Evolutionary conservation across 108 stramenopile species (phyloP), one percentile per base, ranked within the genome.

Genomic region (Ochromonas danica): DNA sequence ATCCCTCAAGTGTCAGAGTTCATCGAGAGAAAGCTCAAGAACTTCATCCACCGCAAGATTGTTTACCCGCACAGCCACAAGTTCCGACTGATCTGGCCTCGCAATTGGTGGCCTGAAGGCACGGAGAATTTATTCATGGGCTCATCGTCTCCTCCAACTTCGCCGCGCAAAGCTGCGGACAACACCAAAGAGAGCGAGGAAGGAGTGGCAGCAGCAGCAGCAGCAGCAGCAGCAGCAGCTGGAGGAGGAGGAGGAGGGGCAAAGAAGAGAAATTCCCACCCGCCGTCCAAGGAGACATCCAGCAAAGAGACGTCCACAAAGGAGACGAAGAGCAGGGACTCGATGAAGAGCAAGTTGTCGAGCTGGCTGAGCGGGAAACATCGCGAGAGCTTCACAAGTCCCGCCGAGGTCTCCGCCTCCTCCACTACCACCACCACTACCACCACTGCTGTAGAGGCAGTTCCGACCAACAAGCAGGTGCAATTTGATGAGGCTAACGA

Each of bases 21-120:
- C 72, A 60, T 75, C 28, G 72, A 35, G 43, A 27, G 31, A 10
- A 75, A 75, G 31, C 14, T 75, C 36, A 75, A 75, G 72, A 10
- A 27, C 25, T 27, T 57, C 31, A 75, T 75, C 43, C 72, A 60
- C 72, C 14, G 27, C 43, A 75, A 42, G 72, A 39, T 75, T 33
- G 72, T 75, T 10, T 25, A 75, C 40, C 72, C 72, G 14, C 14
- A 75, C 31, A 14, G 17, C 43, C 51, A 57, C 31, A 75, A 75
- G 40, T 75, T 75, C 72, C 36, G 72, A 38, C 51, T 75, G 10
- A 75, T 75, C 31, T 75, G 72, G 72, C 72, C 72, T 38, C 72
- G 40, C 72, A 75, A 75, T 33, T 75, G 72, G 72, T 75, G 72
- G 72, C 72, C 72, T 14, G 72, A 27, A 27, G 51, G 72, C 51